Evolutionary conservation across 306 rosid species (phyloP).

Genomic region (Fragaria iinumae): DNA sequence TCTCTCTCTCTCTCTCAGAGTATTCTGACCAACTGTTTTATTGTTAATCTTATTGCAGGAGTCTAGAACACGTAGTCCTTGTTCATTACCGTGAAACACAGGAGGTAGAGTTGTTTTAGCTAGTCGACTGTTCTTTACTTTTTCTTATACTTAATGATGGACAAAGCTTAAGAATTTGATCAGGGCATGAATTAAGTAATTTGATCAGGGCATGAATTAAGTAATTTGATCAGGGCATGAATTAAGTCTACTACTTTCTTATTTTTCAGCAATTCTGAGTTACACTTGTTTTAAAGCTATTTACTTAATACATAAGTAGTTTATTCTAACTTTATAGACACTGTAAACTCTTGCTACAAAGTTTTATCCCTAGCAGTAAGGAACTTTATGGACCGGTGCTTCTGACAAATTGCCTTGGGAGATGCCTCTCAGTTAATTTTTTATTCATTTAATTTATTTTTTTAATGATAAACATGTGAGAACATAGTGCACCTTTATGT

Average conservation of each 20-base stretch:
- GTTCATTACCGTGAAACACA: slow-evolving; percentile 97
- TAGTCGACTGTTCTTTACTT: slow-evolving; percentile 9
- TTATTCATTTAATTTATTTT: background rate
- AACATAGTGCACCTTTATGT: background rate
- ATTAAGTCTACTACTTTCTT: background rate
- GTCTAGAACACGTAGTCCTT: slow-evolving; percentile 88
- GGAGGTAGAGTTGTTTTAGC: slow-evolving; percentile 56
- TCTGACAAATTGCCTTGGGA: background rate
- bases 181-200: too few species aligned
- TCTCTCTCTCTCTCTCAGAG: slow-evolving; percentile 10
- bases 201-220: background rate
- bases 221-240: background rate
- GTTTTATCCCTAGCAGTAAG: background rate
- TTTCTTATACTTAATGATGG: slow-evolving; percentile 11
- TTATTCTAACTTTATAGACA: background rate
- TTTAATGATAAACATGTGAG: background rate
- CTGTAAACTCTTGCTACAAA: background rate
- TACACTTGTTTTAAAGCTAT: background rate
- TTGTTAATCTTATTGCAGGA: slow-evolving; percentile 63
- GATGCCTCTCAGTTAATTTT: background rate
- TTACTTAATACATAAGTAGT: background rate
- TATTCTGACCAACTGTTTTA: slow-evolving; percentile 13
- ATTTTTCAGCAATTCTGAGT: background rate
- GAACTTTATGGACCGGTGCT: background rate
- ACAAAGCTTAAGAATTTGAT: background rate